These are phyloP conservation scores for Cercophora samala DNA, from an alignment of 495 filamentous ascomycete genomes.

Conservation along the genomic window DNA sequence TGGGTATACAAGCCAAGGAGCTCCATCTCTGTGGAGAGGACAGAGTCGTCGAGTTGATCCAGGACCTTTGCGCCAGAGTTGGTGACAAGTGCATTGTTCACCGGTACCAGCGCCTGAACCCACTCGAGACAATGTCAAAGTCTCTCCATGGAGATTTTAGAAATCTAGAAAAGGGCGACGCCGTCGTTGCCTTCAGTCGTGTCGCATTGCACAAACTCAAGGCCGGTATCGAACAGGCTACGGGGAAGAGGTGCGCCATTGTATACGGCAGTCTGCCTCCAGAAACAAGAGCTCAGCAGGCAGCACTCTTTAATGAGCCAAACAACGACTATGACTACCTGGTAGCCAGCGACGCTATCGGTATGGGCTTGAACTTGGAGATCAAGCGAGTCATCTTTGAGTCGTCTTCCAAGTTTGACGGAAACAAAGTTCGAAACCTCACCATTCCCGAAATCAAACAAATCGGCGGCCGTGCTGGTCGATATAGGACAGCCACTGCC, in stretches of 20 bases:
- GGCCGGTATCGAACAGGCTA: slow-evolving; percentile 67
- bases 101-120: slow-evolving; percentile 76
- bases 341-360: slow-evolving; percentile 92
- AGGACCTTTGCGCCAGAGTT: slow-evolving; percentile 70
- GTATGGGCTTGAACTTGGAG: slow-evolving; percentile 95
- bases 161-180: slow-evolving; percentile 82
- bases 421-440: slow-evolving; percentile 49
- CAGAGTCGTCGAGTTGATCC: slow-evolving; percentile 73
- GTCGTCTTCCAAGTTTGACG: slow-evolving; percentile 63
- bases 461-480: slow-evolving; percentile 89
- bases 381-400: slow-evolving; percentile 91
- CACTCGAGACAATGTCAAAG: slow-evolving; percentile 59
- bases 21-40: slow-evolving; percentile 93
- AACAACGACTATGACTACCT: slow-evolving; percentile 92
- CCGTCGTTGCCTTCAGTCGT: slow-evolving; percentile 80
- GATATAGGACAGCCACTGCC: slow-evolving; percentile 70
- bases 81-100: slow-evolving; percentile 82
- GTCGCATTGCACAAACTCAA: slow-evolving; percentile 79
- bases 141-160: slow-evolving; percentile 61
- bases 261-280: slow-evolving; percentile 92
- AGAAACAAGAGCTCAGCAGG: slow-evolving; percentile 88
- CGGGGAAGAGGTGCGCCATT: slow-evolving; percentile 77
- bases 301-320: slow-evolving; percentile 87
- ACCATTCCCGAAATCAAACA: slow-evolving; percentile 82
- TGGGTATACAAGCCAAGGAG: slow-evolving; percentile 82